phyloP scores from a whole-genome alignment of 1,139 yeast species.

The Candida sojae region DNA sequence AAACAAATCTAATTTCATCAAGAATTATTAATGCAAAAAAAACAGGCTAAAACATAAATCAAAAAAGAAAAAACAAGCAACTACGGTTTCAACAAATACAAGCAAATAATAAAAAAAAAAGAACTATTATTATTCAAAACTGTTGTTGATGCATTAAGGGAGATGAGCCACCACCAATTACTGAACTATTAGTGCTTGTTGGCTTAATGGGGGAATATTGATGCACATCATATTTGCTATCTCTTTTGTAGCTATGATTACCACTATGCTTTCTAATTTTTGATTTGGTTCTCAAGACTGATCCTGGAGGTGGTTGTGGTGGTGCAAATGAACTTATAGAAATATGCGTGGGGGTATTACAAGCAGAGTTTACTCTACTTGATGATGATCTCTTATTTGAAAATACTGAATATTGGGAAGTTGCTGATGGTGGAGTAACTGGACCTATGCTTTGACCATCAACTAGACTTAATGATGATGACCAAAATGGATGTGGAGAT shows the following conservation, averaged over 20 bases:
- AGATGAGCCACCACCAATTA: slow-evolving; percentile 8
- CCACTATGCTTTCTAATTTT: slow-evolving; percentile 11
- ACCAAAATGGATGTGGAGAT: slow-evolving; percentile 26
- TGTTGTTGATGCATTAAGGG: slow-evolving; percentile 13
- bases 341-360: slow-evolving; percentile 31
- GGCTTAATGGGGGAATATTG: slow-evolving; percentile 15
- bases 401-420: slow-evolving; percentile 42
- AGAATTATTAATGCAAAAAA: slow-evolving; percentile 1
- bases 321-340: slow-evolving; percentile 11
- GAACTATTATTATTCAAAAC: background rate
- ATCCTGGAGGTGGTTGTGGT: slow-evolving; percentile 13
- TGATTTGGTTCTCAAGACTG: slow-evolving; percentile 12
- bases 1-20: background rate
- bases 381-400: slow-evolving; percentile 26
- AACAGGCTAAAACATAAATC: background rate
- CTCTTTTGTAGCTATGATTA: slow-evolving; percentile 1
- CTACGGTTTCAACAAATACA: background rate
- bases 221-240: slow-evolving; percentile 5
- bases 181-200: slow-evolving; percentile 6
- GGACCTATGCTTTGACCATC: slow-evolving; percentile 24
- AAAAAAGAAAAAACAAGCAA: background rate
- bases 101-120: background rate
- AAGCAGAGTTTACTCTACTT: slow-evolving; percentile 19
- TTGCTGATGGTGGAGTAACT: slow-evolving; percentile 45
- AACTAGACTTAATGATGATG: slow-evolving; percentile 26